These are phyloP conservation scores for Pichia nakasei DNA, from an alignment of 805 yeast genomes.

Conservation along the genomic window DNA sequence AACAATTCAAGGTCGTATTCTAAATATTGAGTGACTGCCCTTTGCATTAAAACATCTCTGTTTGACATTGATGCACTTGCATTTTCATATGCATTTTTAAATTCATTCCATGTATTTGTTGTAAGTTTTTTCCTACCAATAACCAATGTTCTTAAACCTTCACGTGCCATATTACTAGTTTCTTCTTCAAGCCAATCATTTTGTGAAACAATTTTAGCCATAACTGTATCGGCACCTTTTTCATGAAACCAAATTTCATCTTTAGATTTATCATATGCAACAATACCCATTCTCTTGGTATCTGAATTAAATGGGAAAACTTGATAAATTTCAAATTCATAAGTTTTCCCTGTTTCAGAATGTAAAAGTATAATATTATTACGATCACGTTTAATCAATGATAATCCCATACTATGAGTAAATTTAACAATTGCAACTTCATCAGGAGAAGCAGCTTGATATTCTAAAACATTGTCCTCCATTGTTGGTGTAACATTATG, in stretches of 20 bases:
- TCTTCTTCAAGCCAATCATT: slow-evolving; percentile 98
- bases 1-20: slow-evolving; percentile 79
- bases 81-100: slow-evolving; percentile 52
- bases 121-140: slow-evolving; percentile 76
- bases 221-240: slow-evolving; percentile 96
- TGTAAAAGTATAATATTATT: slow-evolving; percentile 62
- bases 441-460: slow-evolving; percentile 98
- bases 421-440: slow-evolving; percentile 95
- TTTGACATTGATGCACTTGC: slow-evolving; percentile 75
- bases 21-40: slow-evolving; percentile 55
- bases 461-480: slow-evolving; percentile 60
- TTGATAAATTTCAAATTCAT: slow-evolving; percentile 62
- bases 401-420: slow-evolving; percentile 78
- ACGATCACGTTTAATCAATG: slow-evolving; percentile 76
- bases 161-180: slow-evolving; percentile 95
- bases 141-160: slow-evolving; percentile 91
- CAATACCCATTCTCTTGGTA: slow-evolving; percentile 91
- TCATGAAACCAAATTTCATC: slow-evolving; percentile 78
- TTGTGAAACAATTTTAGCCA: slow-evolving; percentile 70
- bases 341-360: slow-evolving; percentile 40
- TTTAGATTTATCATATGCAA: slow-evolving; percentile 52
- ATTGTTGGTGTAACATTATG: slow-evolving; percentile 94
- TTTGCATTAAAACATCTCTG: slow-evolving; percentile 69
- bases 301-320: slow-evolving; percentile 94
- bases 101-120: slow-evolving; percentile 46